Percentiles rank a stretch among this genome's conserved stretches.
Evolutionary conservation across 495 filamentous ascomycete species (phyloP).

Genomic region (Stereocaulon alpinum): DNA sequence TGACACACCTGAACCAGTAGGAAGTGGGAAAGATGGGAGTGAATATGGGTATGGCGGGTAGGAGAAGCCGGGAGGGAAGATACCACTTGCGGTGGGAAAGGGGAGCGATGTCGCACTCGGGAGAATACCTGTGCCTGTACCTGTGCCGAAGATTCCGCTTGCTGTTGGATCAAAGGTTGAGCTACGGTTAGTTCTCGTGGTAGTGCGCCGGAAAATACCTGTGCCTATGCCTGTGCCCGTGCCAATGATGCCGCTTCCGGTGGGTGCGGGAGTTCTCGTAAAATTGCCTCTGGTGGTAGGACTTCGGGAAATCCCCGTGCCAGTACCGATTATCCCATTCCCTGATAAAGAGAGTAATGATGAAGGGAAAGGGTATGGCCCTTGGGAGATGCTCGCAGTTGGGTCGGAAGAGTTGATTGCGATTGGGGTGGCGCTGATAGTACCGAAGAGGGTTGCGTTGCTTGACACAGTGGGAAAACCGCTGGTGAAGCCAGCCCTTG

Average conservation of each 20-base stretch:
- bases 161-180: not conserved
- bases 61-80: not conserved
- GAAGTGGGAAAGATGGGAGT: not conserved
- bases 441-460: not conserved
- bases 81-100: not conserved
- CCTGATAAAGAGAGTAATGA: not conserved
- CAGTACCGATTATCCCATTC: not conserved
- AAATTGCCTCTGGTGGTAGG: not conserved
- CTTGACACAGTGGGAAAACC: not conserved
- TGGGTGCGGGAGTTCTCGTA: not conserved
- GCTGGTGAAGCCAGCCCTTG: not conserved
- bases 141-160: not conserved
- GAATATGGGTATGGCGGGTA: not conserved
- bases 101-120: not conserved
- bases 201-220: not conserved
- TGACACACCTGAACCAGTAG: not conserved
- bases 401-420: conserved; percentile 1
- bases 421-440: not conserved
- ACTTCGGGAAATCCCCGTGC: not conserved
- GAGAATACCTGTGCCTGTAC: not conserved
- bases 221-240: not conserved
- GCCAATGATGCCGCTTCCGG: not conserved
- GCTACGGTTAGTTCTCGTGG: not conserved
- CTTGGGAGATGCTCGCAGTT: not conserved
- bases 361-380: not conserved